phyloP scores from a whole-genome alignment of 768 basidiomycete species.

The Lactarius evosmus region DNA sequence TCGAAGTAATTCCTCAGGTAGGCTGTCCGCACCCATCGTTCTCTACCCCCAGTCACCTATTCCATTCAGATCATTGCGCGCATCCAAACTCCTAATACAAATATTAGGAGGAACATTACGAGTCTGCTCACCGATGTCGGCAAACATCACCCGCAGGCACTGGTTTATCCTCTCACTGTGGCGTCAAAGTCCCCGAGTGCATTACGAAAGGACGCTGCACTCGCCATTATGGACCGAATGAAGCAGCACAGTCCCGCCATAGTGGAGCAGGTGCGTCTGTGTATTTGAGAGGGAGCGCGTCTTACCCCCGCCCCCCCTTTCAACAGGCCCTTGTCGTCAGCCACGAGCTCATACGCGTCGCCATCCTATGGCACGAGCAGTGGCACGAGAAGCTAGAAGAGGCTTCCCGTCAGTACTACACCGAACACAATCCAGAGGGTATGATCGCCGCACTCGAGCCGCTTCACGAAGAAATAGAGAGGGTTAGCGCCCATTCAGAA shows the following conservation, averaged over 20 bases:
- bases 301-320: conserved; percentile 16
- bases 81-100: conserved; percentile 88
- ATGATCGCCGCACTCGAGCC: conserved; percentile 95
- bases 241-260: conserved; percentile 83
- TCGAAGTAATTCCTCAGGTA: conserved; percentile 98
- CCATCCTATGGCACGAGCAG: conserved; percentile 97
- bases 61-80: conserved; percentile 85
- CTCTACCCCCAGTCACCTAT: conserved; percentile 1
- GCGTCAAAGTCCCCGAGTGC: conserved; percentile 93
- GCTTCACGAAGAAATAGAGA: conserved; percentile 88
- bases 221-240: conserved; percentile 89
- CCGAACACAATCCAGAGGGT: conserved; percentile 92
- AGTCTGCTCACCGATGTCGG: conserved; percentile 88
- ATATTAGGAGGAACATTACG: conserved; percentile 87
- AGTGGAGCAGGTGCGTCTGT: conserved; percentile 68
- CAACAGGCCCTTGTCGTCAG: conserved; percentile 79
- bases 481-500: conserved; percentile 43
- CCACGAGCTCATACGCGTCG: conserved; percentile 92
- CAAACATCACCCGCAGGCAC: conserved; percentile 93
- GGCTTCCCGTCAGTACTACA: conserved; percentile 94
- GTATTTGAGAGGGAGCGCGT: not conserved
- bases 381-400: conserved; percentile 99
- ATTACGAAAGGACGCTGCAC: conserved; percentile 77
- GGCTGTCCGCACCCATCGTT: conserved; percentile 11
- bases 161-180: conserved; percentile 94